Evolutionary conservation across 345 rosid genomes (phyloP), one percentile per base, ranked within the genome.

Genomic region (Durio zibethinus): DNA sequence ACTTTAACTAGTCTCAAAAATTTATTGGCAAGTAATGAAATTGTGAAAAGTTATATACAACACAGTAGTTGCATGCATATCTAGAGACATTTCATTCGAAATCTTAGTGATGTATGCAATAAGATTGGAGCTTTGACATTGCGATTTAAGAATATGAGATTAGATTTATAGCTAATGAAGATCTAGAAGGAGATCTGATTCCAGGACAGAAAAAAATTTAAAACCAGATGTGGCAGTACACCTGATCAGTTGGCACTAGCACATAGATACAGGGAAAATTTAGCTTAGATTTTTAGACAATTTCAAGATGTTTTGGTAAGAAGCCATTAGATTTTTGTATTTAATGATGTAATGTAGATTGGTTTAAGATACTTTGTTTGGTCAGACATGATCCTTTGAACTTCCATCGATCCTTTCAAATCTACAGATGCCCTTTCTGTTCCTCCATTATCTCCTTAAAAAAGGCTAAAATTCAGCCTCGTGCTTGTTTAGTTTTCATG

Each of bases 391-490:
- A 85, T 82, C 73, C 80, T 78, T 78, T 81, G 80, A 76, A 83
- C 80, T 61, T 79, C 80, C 75, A 79, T 77, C 72, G 72, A 72
- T 72, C 61, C 70, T 72, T 77, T 78, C 80, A 84, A 79, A 79
- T 74, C 87, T 81, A 53, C 78, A 70, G 78, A 71, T 76, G 67
- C 62, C 76, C 62, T 52, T 77, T 66, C 76, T 63, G 72, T 66
- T 79, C 82, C 85, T 85, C 73, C 74, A 78, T 66, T 45, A 72
- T 82, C 85, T 83, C 92, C 90, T 84, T 77, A 82, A 87, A 84
- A 86, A 87, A 85, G 78, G 89, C 84, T 84, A 78, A 72, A 83
- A 69, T 81, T 80, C 83, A 82, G 87, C 75, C 83, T 78, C 85
- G 82, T 85, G 87, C 81, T 85, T 60, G 73, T 80, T 86, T 87